phyloP scores from a whole-genome alignment of 495 filamentous ascomycete genomes.

The Aspergillus sclerotiicarbonarius region DNA sequence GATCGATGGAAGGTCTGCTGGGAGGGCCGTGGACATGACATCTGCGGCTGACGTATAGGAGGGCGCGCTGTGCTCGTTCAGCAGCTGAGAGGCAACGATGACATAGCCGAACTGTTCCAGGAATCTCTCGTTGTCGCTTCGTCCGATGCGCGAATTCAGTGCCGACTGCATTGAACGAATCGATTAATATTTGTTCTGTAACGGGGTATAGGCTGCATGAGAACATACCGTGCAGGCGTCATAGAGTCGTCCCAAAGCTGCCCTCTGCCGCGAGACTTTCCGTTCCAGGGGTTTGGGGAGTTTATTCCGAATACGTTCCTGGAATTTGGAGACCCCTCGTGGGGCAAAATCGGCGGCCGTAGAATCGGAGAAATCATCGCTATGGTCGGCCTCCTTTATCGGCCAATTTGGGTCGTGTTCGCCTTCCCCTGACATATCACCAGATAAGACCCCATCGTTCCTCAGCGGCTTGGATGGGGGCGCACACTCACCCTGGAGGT shows the following conservation, averaged over 20 bases:
- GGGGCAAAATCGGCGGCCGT: constrained; percentile 66
- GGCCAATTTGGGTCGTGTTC: constrained; percentile 45
- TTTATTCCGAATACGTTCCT: constrained; percentile 63
- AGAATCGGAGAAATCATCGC: constrained; percentile 31
- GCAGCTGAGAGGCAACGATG: constrained; percentile 88
- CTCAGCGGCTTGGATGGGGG: not conserved
- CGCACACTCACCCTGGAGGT: constrained; percentile 81
- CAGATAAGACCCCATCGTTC: constrained; percentile 19
- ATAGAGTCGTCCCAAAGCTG: constrained; percentile 50
- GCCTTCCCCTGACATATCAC: constrained; percentile 44
- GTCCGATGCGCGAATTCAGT: constrained; percentile 71
- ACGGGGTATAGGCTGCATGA: constrained; percentile 1
- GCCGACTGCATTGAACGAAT: constrained; percentile 33
- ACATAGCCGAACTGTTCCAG: constrained; percentile 95
- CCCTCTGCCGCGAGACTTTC: constrained; percentile 47
- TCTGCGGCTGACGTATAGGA: constrained; percentile 46
- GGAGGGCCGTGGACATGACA: constrained; percentile 34
- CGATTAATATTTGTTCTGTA: constrained; percentile 10
- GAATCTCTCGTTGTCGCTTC: constrained; percentile 81
- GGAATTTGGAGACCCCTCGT: constrained; percentile 64
- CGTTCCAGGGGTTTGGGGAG: constrained; percentile 62
- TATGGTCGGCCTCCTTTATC: constrained; percentile 41
- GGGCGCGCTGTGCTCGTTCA: constrained; percentile 63
- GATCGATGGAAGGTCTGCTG: constrained; percentile 37
- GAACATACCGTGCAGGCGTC: constrained; percentile 58